Percentiles rank a stretch among this genome's conserved stretches.
Conservation (phyloP, 2,329 filamentous ascomycete genomes). For the Pyrenophora teres region DNA sequence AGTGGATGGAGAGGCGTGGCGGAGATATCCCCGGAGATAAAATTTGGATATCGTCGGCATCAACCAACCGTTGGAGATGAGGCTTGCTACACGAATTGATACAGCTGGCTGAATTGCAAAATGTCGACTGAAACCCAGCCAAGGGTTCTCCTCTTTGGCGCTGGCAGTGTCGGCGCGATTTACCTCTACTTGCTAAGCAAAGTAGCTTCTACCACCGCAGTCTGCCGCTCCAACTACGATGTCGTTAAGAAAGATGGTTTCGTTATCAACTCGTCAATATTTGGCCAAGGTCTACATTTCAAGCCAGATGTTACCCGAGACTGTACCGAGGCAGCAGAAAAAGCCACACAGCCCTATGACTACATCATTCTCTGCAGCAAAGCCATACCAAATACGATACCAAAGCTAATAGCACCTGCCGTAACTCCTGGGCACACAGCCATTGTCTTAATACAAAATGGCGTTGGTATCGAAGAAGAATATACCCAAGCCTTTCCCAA, state of each 20-base stretch:
- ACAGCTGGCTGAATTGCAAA: not conserved
- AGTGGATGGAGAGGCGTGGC: not conserved
- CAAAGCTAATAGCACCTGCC: constrained; percentile 48
- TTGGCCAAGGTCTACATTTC: constrained; percentile 43
- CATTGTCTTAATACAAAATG: constrained; percentile 66
- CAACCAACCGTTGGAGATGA: not conserved
- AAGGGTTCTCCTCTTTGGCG: constrained; percentile 49
- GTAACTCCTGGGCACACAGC: constrained; percentile 52
- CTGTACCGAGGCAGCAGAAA: constrained; percentile 43
- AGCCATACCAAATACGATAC: constrained; percentile 49
- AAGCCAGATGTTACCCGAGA: constrained; percentile 42
- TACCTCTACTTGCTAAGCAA: constrained; percentile 51
- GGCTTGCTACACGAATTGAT: not conserved
- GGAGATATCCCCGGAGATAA: not conserved
- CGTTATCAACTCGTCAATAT: constrained; percentile 48
- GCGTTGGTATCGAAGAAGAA: constrained; percentile 63
- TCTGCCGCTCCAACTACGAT: constrained; percentile 54
- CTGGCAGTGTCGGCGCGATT: constrained; percentile 50
- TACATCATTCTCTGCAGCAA: constrained; percentile 56
- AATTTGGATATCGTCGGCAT: not conserved
- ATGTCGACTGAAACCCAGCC: constrained; percentile 15
- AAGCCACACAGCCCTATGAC: constrained; percentile 45
- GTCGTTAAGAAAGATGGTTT: constrained; percentile 50
- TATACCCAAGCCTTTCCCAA: constrained; percentile 56
- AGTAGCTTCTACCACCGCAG: constrained; percentile 49